phyloP scores from a whole-genome alignment of 139 green algal species.

The Chlorokybus atmophyticus region DNA sequence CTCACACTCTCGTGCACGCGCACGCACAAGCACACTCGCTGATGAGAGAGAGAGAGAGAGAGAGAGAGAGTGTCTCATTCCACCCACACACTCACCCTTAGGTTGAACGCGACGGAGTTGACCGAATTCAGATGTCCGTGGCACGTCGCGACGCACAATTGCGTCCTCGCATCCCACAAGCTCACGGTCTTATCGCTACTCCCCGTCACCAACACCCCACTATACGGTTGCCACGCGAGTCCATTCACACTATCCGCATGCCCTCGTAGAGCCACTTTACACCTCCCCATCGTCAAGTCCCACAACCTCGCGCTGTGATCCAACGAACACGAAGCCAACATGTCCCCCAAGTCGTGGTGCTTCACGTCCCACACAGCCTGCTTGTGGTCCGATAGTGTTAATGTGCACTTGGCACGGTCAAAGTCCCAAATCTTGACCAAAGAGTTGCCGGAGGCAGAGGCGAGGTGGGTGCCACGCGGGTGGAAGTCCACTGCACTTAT shows the following conservation, averaged over 20 bases:
- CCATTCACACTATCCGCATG: slow-evolving; percentile 77
- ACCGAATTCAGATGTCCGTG: slow-evolving; percentile 67
- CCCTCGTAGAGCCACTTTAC: slow-evolving; percentile 32
- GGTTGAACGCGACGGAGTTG: slow-evolving; percentile 51
- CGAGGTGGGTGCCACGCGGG: slow-evolving; percentile 31
- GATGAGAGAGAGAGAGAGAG: too few relatives aligned
- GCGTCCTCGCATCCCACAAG: slow-evolving; percentile 60
- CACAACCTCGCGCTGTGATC: slow-evolving; percentile 56
- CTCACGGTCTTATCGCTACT: slow-evolving; percentile 71
- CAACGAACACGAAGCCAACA: slow-evolving; percentile 52
- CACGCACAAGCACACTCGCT: too few relatives aligned
- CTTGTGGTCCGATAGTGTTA: slow-evolving; percentile 66
- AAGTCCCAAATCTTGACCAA: slow-evolving; percentile 72
- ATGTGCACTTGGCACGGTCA: slow-evolving; percentile 52
- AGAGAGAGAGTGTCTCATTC: too few relatives aligned
- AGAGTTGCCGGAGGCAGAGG: slow-evolving; percentile 28
- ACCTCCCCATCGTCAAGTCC: slow-evolving; percentile 13
- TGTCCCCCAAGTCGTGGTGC: slow-evolving; percentile 58
- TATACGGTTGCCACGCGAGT: slow-evolving; percentile 60
- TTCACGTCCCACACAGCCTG: slow-evolving; percentile 44
- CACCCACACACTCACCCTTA: slow-evolving; percentile 7
- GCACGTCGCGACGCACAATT: slow-evolving; percentile 60
- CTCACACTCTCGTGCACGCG: too few relatives aligned
- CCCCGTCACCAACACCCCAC: slow-evolving; percentile 38
- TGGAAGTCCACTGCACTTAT: too few relatives aligned